A percentile compares a stretch with the other conserved stretches of the same genome.
Conservation (phyloP, 2,329 filamentous ascomycete genomes). For the Trichoderma breve region DNA sequence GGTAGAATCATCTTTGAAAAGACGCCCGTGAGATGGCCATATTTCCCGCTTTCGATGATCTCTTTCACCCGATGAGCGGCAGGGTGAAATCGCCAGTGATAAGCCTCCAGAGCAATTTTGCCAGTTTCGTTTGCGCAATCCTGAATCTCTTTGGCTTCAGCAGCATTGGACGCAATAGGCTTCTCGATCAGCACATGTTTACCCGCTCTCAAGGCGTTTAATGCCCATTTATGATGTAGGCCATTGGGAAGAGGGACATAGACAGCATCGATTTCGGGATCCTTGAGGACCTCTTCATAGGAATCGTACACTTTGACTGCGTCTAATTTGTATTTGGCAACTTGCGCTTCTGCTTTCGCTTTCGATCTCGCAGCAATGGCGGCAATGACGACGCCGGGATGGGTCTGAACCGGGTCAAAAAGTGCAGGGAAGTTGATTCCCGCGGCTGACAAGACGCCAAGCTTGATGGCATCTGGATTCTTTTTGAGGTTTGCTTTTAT, state of each 20-base stretch:
- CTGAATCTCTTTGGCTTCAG: constrained; percentile 29
- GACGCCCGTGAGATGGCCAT: background rate
- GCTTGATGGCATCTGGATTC: background rate
- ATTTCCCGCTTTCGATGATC: background rate
- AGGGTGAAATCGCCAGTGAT: background rate
- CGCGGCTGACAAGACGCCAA: background rate
- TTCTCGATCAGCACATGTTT: constrained; percentile 38
- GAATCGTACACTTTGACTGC: background rate
- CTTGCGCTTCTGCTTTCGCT: constrained; percentile 1
- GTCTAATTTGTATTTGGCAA: background rate
- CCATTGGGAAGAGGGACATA: constrained; percentile 49
- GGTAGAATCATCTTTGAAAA: background rate
- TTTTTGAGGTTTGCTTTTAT: background rate
- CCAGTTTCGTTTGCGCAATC: background rate
- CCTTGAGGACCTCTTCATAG: constrained; percentile 27
- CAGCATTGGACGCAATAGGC: constrained; percentile 7
- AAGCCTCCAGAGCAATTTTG: background rate
- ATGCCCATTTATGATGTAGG: constrained; percentile 45
- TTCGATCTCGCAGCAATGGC: background rate
- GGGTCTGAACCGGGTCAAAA: background rate
- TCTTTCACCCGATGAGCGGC: background rate
- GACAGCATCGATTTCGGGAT: constrained; percentile 44
- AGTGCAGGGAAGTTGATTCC: background rate
- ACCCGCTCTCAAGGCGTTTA: constrained; percentile 44
- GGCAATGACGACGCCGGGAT: background rate